These are phyloP conservation scores for Penicillium sp. DNA, from an alignment of 2,329 filamentous ascomycete species.

Conservation along the genomic window DNA sequence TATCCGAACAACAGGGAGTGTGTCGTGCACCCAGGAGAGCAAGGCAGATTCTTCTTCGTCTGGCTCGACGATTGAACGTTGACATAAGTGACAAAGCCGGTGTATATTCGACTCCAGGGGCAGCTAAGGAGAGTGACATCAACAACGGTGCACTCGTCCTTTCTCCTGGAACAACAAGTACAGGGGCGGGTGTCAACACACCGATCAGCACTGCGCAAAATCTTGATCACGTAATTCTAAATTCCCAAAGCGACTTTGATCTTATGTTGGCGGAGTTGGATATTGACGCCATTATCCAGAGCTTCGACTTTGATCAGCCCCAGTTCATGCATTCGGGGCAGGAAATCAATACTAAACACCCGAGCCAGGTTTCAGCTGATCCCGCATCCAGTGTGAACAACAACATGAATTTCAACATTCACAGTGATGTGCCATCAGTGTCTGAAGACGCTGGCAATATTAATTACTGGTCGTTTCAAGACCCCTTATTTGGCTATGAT, in stretches of 20 bases:
- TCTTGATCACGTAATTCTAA: not conserved
- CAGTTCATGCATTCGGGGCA: not conserved
- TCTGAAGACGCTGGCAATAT: not conserved
- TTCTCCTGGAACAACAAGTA: not conserved
- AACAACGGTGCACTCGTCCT: not conserved
- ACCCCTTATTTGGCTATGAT: conserved; percentile 9
- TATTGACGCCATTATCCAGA: conserved; percentile 25
- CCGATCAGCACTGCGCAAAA: not conserved
- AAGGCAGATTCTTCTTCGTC: conserved; percentile 19
- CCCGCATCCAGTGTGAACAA: not conserved
- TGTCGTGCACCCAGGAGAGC: conserved; percentile 24
- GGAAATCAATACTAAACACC: not conserved
- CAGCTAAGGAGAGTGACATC: not conserved
- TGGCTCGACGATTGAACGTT: conserved; percentile 20
- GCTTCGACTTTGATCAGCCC: conserved; percentile 20
- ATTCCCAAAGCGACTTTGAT: conserved; percentile 1
- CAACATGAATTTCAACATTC: not conserved
- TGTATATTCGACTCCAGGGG: not conserved
- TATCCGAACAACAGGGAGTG: conserved; percentile 19
- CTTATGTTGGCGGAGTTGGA: conserved; percentile 20
- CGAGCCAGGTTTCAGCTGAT: not conserved
- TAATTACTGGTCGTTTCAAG: conserved; percentile 4
- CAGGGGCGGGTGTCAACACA: not conserved
- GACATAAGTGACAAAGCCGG: conserved; percentile 4
- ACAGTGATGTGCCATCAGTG: not conserved